Conservation (phyloP, 2,329 filamentous ascomycete species). For the Talaromyces islandicus region DNA sequence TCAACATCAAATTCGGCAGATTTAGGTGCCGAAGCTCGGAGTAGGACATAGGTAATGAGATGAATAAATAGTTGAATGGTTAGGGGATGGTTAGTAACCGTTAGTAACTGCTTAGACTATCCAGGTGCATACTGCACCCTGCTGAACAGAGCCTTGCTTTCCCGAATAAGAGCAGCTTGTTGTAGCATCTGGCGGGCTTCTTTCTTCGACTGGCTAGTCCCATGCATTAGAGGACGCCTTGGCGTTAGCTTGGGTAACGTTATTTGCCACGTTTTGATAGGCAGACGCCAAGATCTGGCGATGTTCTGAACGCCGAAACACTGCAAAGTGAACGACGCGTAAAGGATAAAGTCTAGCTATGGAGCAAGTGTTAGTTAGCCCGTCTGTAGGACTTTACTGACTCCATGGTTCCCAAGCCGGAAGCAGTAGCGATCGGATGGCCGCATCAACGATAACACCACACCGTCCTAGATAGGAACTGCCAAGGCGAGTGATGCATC, state of each 20-base stretch:
- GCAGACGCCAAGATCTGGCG: background rate
- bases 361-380: background rate
- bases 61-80: background rate
- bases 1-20: background rate
- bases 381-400: background rate
- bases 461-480: background rate
- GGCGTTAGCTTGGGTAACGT: background rate
- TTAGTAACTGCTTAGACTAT: background rate
- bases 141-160: background rate
- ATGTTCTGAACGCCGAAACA: background rate
- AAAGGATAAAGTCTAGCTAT: background rate
- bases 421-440: background rate
- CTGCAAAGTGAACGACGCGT: background rate
- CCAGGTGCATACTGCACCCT: background rate
- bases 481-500: background rate
- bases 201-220: background rate
- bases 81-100: background rate
- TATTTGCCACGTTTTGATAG: constrained; percentile 1
- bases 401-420: background rate
- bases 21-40: background rate
- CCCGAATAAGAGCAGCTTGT: background rate
- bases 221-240: background rate
- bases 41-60: background rate
- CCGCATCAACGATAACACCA: background rate
- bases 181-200: background rate